Percentiles rank a stretch among this genome's conserved stretches.
phyloP scores from a whole-genome alignment of 2,329 filamentous ascomycete genomes.

The Davidsoniella neocaledoniae region DNA sequence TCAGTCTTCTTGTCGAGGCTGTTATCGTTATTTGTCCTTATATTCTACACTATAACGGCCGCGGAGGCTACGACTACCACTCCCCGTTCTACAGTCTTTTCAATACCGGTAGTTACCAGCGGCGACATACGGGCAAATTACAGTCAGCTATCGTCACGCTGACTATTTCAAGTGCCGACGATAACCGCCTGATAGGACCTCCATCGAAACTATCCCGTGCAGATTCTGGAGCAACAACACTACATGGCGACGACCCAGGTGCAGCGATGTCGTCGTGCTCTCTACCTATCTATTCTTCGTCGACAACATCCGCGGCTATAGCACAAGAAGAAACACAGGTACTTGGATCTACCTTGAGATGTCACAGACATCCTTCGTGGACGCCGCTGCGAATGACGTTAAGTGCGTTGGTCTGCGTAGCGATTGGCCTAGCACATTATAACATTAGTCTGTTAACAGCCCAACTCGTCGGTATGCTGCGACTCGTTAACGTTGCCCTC shows the following conservation, averaged over 20 bases:
- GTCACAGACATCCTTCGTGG: not conserved
- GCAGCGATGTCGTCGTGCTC: too few relatives aligned
- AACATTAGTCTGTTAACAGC: slow-evolving; percentile 3
- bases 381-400: not conserved
- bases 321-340: not conserved
- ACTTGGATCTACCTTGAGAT: too few relatives aligned
- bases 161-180: too few relatives aligned
- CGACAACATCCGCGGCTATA: too few relatives aligned
- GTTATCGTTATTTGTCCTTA: not conserved
- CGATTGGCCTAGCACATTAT: slow-evolving; percentile 1
- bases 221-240: too few relatives aligned
- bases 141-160: not conserved
- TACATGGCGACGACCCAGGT: too few relatives aligned
- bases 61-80: not conserved
- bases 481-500: not conserved
- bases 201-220: too few relatives aligned
- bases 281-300: not conserved
- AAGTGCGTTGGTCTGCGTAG: not conserved
- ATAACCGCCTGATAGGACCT: too few relatives aligned
- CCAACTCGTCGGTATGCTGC: slow-evolving; percentile 4
- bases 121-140: not conserved
- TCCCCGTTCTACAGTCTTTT: not conserved
- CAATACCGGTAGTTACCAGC: not conserved
- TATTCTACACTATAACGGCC: not conserved
- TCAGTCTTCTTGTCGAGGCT: not conserved